A percentile compares a stretch with the other conserved stretches of the same genome.
These are phyloP conservation scores for Scortechinia acanthostroma DNA, from an alignment of 2,329 filamentous ascomycete species.

Conservation along the genomic window DNA sequence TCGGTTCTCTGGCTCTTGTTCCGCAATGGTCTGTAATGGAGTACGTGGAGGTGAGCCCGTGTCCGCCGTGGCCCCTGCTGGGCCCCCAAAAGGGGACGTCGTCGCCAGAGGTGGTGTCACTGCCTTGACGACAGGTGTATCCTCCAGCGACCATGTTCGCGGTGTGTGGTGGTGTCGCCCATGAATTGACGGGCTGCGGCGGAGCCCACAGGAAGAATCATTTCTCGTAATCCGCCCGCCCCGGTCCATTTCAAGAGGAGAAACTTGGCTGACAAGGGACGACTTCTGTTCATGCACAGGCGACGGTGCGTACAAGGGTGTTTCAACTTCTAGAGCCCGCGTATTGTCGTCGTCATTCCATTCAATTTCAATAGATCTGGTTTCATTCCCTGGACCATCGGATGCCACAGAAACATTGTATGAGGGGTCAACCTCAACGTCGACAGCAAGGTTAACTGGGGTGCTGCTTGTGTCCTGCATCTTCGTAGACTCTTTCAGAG, in stretches of 20 bases:
- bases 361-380: neutral
- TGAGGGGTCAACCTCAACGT: neutral
- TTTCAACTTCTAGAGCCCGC: no score
- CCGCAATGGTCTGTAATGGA: neutral
- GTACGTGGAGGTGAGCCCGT: neutral
- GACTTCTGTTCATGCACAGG: no score
- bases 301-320: no score
- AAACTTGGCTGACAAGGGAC: no score
- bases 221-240: no score
- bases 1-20: neutral
- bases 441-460: no score
- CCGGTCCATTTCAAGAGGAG: no score
- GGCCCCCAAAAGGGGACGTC: neutral
- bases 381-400: neutral
- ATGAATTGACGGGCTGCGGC: neutral
- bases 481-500: no score
- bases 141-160: neutral
- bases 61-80: neutral
- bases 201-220: neutral
- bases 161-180: neutral
- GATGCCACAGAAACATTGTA: neutral
- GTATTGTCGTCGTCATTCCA: no score
- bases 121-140: no score
- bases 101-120: no score
- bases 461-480: no score